A percentile compares a stretch with the other conserved stretches of the same genome.
phyloP scores from a whole-genome alignment of 2,329 filamentous ascomycete genomes.

The Pseudogymnoascus verrucosus region DNA sequence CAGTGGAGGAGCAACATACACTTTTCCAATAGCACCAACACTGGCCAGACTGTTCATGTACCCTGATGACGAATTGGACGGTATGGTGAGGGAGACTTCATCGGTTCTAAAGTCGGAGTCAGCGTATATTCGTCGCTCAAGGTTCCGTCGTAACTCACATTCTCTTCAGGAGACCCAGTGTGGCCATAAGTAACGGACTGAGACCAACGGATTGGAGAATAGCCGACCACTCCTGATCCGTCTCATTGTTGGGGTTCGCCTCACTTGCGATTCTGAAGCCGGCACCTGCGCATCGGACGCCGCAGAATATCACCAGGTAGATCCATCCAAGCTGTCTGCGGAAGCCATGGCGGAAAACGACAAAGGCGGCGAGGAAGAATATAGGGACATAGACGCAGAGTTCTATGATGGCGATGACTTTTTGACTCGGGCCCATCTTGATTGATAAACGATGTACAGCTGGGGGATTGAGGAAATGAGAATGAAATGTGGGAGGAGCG shows the following conservation, averaged over 20 bases:
- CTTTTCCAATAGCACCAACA: not conserved
- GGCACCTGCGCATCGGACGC: slow-evolving; percentile 25
- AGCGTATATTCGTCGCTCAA: not conserved
- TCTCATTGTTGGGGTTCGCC: slow-evolving; percentile 19
- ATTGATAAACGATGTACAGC: not conserved
- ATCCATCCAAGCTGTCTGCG: slow-evolving; percentile 29
- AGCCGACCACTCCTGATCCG: slow-evolving; percentile 25
- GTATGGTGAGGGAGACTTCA: slow-evolving; percentile 18
- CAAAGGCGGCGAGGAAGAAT: slow-evolving; percentile 17
- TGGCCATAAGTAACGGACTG: slow-evolving; percentile 22
- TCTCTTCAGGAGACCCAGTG: slow-evolving; percentile 22
- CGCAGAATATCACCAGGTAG: slow-evolving; percentile 28
- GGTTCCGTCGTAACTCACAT: slow-evolving; percentile 16
- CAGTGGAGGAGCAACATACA: not conserved
- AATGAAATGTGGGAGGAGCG: not conserved
- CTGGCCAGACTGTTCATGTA: not conserved
- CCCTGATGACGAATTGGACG: slow-evolving; percentile 6
- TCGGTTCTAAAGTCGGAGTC: slow-evolving; percentile 15
- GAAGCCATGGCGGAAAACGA: slow-evolving; percentile 21
- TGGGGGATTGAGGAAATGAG: not conserved
- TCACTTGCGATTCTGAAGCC: slow-evolving; percentile 25
- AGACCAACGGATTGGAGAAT: slow-evolving; percentile 24
- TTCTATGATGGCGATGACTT: slow-evolving; percentile 22
- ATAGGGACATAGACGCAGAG: slow-evolving; percentile 23
- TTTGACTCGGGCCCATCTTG: slow-evolving; percentile 15